Evolutionary conservation across 2,329 filamentous ascomycete species (phyloP).

Genomic region (Ophiostoma quercus): DNA sequence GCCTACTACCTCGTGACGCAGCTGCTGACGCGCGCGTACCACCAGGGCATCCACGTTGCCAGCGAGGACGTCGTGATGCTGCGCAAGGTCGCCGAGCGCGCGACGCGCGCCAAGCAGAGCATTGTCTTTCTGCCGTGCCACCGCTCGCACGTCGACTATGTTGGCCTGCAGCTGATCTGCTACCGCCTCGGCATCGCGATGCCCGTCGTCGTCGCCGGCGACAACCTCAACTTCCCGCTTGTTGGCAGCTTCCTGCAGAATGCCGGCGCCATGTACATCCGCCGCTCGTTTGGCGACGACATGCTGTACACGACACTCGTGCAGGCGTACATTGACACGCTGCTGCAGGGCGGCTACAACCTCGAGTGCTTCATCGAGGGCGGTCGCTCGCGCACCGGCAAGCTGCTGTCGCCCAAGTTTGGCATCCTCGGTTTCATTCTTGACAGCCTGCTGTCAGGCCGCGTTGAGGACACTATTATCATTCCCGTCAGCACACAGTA

Average conservation of each 20-base stretch:
- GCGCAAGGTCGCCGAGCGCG: slow-evolving; percentile 73
- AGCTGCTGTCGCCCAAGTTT: slow-evolving; percentile 89
- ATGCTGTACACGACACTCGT: slow-evolving; percentile 87
- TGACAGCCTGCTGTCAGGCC: slow-evolving; percentile 80
- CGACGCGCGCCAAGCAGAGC: slow-evolving; percentile 81
- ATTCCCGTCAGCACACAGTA: slow-evolving; percentile 97
- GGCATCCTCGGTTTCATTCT: slow-evolving; percentile 89
- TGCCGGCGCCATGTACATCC: slow-evolving; percentile 96
- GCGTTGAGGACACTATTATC: slow-evolving; percentile 85
- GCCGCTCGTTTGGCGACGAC: slow-evolving; percentile 87
- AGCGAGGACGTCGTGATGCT: slow-evolving; percentile 86
- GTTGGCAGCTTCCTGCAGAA: slow-evolving; percentile 88
- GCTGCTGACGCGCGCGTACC: slow-evolving; percentile 84
- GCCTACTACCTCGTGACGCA: slow-evolving; percentile 89
- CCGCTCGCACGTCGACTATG: slow-evolving; percentile 92
- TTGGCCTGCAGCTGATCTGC: slow-evolving; percentile 90
- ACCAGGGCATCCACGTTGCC: slow-evolving; percentile 94
- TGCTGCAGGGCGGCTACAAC: slow-evolving; percentile 87
- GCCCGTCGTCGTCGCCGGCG: slow-evolving; percentile 87
- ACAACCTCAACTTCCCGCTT: slow-evolving; percentile 91
- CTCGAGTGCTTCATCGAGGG: slow-evolving; percentile 98
- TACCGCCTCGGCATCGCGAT: slow-evolving; percentile 85
- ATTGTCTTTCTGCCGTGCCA: slow-evolving; percentile 96
- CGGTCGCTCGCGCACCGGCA: slow-evolving; percentile 85
- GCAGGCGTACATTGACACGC: slow-evolving; percentile 88